Evolutionary conservation across 768 basidiomycete species (phyloP).

Genomic region (Lentinula guzmanii): DNA sequence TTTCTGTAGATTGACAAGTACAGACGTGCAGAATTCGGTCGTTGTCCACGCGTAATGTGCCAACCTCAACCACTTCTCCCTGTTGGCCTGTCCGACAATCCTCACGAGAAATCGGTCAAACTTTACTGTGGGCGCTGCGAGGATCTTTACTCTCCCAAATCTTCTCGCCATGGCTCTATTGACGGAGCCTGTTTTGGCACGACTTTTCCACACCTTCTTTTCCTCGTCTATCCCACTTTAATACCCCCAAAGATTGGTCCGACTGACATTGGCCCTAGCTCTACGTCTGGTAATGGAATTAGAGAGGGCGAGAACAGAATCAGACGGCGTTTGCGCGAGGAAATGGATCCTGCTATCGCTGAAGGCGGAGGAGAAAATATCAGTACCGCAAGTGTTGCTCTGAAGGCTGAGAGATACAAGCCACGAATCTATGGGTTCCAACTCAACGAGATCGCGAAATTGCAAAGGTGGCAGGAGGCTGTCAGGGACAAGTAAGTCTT

Average conservation of each 20-base stretch:
- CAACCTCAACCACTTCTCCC: constrained; percentile 93
- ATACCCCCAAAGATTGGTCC: constrained; percentile 76
- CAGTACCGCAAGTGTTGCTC: constrained; percentile 75
- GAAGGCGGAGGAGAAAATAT: constrained; percentile 60
- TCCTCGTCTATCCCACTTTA: constrained; percentile 93
- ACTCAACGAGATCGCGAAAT: constrained; percentile 86
- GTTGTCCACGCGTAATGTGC: constrained; percentile 96
- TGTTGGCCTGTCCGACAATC: constrained; percentile 49
- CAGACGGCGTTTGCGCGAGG: constrained; percentile 38
- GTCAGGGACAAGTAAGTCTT: constrained; percentile 70
- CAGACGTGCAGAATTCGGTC: constrained; percentile 96
- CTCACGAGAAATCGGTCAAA: constrained; percentile 88
- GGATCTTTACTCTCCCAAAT: constrained; percentile 97
- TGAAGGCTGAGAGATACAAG: constrained; percentile 88
- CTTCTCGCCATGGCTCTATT: constrained; percentile 92
- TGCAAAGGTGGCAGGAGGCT: constrained; percentile 96
- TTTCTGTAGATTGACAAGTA: constrained; percentile 81
- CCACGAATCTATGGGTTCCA: constrained; percentile 98
- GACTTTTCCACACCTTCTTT: constrained; percentile 94
- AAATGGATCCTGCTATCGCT: constrained; percentile 46
- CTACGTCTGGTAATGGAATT: neutral
- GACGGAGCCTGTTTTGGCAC: constrained; percentile 99
- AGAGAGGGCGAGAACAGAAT: constrained; percentile 24
- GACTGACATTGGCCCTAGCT: constrained; percentile 17
- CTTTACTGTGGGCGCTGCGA: constrained; percentile 98